Conservation (phyloP, 225 moss, liverwort and hornwort genomes). For the Marchantia polymorpha region DNA sequence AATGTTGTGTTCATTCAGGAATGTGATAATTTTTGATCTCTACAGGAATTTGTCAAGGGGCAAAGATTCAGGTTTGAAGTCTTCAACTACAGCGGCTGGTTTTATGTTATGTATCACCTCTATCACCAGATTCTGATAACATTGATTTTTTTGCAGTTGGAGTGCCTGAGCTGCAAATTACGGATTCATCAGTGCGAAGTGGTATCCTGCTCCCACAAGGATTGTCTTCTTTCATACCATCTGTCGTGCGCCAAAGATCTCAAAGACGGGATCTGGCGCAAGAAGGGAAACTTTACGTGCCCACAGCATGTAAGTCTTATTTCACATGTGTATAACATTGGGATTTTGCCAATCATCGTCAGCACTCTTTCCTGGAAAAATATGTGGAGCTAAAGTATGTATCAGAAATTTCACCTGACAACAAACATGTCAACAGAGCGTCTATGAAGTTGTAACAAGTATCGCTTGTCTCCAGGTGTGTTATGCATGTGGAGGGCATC, state of each 20-base stretch:
- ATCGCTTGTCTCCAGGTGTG: constrained; percentile 48
- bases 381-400: not conserved
- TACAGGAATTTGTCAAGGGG: no score
- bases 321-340: not conserved
- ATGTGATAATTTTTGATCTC: no score
- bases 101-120: no score
- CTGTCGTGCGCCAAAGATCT: constrained; percentile 50
- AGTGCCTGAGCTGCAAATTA: constrained; percentile 31
- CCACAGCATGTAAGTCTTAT: constrained; percentile 62
- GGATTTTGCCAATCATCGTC: not conserved
- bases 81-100: no score
- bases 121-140: no score
- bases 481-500: constrained; percentile 58
- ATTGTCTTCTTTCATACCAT: constrained; percentile 60
- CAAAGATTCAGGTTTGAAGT: no score
- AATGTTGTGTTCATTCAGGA: no score
- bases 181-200: constrained; percentile 30
- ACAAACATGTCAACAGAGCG: no score
- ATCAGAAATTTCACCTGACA: not conserved
- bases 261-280: constrained; percentile 54
- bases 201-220: constrained; percentile 54
- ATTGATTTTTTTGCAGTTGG: constrained; percentile 14
- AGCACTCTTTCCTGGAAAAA: not conserved
- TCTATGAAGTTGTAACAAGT: not conserved
- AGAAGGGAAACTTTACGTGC: constrained; percentile 56